Evolutionary conservation across 768 basidiomycete species (phyloP).

Genomic region (Lactifluus pinguis): DNA sequence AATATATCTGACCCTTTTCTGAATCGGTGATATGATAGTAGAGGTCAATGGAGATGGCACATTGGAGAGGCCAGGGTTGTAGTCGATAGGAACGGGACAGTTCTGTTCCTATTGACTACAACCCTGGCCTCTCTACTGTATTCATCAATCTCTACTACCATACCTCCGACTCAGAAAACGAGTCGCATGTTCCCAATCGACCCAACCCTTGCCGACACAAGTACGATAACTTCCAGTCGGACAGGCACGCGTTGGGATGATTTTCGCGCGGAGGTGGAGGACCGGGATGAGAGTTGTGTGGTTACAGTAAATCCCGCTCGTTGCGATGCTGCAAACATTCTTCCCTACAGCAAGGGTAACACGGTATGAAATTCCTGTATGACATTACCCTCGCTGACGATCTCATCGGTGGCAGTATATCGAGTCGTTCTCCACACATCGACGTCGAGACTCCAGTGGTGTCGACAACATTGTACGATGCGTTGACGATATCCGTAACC

Average conservation of each 20-base stretch:
- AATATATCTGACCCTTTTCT: too few species aligned
- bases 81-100: too few species aligned
- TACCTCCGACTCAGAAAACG: neutral
- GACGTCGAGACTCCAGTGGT: neutral
- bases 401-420: neutral
- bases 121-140: neutral
- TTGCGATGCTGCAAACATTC: neutral
- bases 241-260: neutral
- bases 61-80: too few species aligned
- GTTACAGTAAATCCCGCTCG: neutral
- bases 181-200: neutral
- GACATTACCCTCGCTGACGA: neutral
- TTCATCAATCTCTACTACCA: neutral
- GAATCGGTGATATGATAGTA: too few species aligned
- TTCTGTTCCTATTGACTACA: neutral
- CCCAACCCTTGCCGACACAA: neutral
- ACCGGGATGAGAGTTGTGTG: neutral
- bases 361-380: neutral
- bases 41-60: too few species aligned
- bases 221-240: neutral
- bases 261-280: neutral
- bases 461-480: neutral
- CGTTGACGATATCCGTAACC: neutral
- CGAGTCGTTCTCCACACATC: neutral
- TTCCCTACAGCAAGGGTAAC: neutral